Evolutionary conservation across 306 rosid species (phyloP).

Genomic region (Canavalia gladiata): DNA sequence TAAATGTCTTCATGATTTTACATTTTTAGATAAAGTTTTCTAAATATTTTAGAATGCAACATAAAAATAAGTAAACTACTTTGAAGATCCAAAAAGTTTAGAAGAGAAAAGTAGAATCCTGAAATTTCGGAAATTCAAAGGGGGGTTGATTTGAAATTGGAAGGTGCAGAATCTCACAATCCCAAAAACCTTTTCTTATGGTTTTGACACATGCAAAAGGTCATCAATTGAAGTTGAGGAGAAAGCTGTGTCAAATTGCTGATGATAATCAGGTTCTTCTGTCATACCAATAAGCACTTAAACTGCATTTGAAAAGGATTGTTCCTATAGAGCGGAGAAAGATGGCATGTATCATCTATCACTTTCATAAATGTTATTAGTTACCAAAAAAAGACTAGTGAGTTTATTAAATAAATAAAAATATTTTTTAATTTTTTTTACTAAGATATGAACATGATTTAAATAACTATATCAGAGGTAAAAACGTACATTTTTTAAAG

Average conservation of each 20-base stretch:
- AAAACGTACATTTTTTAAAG: no score
- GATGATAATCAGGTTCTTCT: neutral
- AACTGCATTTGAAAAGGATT: neutral
- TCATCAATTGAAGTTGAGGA: neutral
- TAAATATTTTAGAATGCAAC: neutral
- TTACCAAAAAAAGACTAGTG: neutral
- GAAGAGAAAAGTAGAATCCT: neutral
- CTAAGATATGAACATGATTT: neutral
- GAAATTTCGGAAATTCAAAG: neutral
- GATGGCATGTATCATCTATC: neutral
- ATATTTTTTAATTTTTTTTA: no score
- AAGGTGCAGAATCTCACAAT: neutral
- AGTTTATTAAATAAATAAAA: neutral
- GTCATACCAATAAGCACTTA: neutral
- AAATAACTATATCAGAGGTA: no score
- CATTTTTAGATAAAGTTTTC: neutral
- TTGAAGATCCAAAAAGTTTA: constrained; percentile 4
- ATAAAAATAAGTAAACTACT: neutral
- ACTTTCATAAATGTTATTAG: neutral
- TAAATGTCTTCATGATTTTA: no score
- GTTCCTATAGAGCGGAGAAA: constrained; percentile 8
- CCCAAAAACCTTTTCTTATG: neutral
- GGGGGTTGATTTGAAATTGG: neutral
- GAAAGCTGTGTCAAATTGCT: neutral
- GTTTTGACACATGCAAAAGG: neutral